phyloP scores from a whole-genome alignment of 2,329 filamentous ascomycete species.

The Cladobotryum mycophilum region DNA sequence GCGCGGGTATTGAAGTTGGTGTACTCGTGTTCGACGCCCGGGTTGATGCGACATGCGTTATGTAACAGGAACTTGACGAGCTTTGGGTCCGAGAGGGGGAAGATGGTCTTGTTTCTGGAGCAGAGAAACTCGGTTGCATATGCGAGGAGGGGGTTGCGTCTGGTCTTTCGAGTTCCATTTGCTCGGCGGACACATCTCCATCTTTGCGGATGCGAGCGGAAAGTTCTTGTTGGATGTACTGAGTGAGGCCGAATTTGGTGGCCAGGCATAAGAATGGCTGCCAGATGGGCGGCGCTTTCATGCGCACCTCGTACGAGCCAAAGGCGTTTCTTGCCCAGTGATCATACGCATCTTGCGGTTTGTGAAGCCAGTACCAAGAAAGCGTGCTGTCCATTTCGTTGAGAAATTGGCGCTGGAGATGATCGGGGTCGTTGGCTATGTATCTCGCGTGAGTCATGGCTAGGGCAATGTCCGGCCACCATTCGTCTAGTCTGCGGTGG shows the following conservation, averaged over 20 bases:
- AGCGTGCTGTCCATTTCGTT: conserved; percentile 24
- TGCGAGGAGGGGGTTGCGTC: conserved; percentile 24
- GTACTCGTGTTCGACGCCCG: conserved; percentile 16
- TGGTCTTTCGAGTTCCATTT: not conserved
- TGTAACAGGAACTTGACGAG: conserved; percentile 22
- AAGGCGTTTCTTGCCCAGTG: conserved; percentile 29
- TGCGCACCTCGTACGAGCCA: conserved; percentile 25
- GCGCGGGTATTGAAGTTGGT: conserved; percentile 18
- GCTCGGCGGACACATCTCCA: not conserved
- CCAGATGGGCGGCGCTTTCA: conserved; percentile 22
- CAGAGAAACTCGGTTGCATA: conserved; percentile 30
- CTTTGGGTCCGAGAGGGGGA: conserved; percentile 24
- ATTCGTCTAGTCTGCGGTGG: conserved; percentile 32
- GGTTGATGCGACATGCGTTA: conserved; percentile 12
- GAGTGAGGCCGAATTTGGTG: conserved; percentile 26
- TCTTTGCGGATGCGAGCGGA: not conserved
- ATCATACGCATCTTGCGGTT: conserved; percentile 21
- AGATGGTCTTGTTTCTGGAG: conserved; percentile 29
- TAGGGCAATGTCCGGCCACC: conserved; percentile 32
- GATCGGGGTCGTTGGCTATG: conserved; percentile 15
- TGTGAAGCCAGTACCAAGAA: conserved; percentile 26
- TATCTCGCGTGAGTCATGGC: conserved; percentile 31
- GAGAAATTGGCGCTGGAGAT: conserved; percentile 15
- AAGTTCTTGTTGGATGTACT: conserved; percentile 22
- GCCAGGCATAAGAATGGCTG: conserved; percentile 27